phyloP scores from a whole-genome alignment of 129 eudicot genomes.

The Cynara cardunculus region DNA sequence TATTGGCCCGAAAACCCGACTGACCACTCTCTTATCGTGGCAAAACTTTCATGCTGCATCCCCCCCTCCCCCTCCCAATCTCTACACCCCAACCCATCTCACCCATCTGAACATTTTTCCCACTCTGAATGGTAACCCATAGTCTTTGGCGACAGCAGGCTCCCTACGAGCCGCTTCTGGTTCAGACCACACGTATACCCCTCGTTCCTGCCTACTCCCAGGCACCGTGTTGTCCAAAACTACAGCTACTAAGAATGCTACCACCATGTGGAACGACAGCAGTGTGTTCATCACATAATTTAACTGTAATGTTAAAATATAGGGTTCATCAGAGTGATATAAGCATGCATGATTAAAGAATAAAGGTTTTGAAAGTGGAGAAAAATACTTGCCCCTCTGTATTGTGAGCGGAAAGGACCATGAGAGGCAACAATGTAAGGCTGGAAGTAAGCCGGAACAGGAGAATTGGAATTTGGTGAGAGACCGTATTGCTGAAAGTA shows the following conservation, averaged over 20 bases:
- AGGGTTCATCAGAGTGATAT: neutral
- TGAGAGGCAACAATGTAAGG: conserved; percentile 94
- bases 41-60: conserved; percentile 19
- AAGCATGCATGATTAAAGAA: neutral
- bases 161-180: conserved; percentile 83
- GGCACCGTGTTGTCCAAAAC: conserved; percentile 93
- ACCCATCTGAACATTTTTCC: conserved; percentile 93
- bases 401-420: conserved; percentile 69
- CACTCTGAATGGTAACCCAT: conserved; percentile 81
- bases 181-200: conserved; percentile 92
- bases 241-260: conserved; percentile 80
- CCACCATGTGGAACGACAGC: conserved; percentile 88
- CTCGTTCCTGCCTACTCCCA: conserved; percentile 90
- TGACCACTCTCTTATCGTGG: conserved; percentile 4
- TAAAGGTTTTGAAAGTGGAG: neutral
- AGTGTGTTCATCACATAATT: conserved; percentile 77
- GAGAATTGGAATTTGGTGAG: conserved; percentile 62
- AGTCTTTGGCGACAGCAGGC: conserved; percentile 83
- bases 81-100: conserved; percentile 83
- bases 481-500: conserved; percentile 92
- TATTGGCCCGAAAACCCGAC: neutral
- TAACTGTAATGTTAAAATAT: conserved; percentile 40
- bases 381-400: conserved; percentile 56
- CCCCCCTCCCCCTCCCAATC: neutral
- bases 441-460: conserved; percentile 81